These are phyloP conservation scores for Berberis thunbergii DNA, from an alignment of 164 flowering plant genomes.

Conservation along the genomic window DNA sequence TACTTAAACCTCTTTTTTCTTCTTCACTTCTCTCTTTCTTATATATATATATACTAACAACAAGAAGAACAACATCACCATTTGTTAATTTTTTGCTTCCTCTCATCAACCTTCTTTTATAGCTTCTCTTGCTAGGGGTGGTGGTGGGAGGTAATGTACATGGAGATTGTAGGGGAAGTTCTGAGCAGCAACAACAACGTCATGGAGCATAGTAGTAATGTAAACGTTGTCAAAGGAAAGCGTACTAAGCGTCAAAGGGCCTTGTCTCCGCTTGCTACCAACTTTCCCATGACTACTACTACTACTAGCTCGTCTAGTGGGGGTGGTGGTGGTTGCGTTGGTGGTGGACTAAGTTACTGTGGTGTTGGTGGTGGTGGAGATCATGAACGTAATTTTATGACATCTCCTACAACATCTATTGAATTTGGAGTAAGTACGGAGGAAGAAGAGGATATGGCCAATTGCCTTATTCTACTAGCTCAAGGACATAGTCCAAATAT, in stretches of 20 bases:
- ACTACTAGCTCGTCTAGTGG: constrained; percentile 8
- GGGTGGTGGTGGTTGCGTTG: not conserved
- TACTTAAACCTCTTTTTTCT: constrained; percentile 4
- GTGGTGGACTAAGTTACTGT: not conserved
- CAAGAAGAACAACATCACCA: not conserved
- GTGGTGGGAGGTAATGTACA: constrained; percentile 3
- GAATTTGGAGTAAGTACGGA: constrained; percentile 20
- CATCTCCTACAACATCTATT: constrained; percentile 7
- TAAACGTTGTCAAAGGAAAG: constrained; percentile 21
- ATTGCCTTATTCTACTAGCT: constrained; percentile 59
- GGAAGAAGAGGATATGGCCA: constrained; percentile 71
- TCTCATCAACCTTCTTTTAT: not conserved
- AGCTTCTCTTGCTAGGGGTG: not conserved
- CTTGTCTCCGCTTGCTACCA: constrained; percentile 5
- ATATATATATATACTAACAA: constrained; percentile 7
- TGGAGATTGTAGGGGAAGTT: constrained; percentile 26
- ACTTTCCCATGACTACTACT: not conserved
- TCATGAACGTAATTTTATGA: not conserved
- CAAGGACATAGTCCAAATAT: constrained; percentile 26
- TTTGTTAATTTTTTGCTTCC: constrained; percentile 1
- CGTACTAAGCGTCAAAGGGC: constrained; percentile 36
- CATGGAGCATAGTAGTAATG: not conserved
- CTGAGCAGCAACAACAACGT: not conserved
- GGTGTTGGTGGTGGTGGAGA: not conserved
- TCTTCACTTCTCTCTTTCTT: constrained; percentile 14